Evolutionary conservation across 345 rosid genomes (phyloP).

Genomic region (Bretschneidera sinensis): DNA sequence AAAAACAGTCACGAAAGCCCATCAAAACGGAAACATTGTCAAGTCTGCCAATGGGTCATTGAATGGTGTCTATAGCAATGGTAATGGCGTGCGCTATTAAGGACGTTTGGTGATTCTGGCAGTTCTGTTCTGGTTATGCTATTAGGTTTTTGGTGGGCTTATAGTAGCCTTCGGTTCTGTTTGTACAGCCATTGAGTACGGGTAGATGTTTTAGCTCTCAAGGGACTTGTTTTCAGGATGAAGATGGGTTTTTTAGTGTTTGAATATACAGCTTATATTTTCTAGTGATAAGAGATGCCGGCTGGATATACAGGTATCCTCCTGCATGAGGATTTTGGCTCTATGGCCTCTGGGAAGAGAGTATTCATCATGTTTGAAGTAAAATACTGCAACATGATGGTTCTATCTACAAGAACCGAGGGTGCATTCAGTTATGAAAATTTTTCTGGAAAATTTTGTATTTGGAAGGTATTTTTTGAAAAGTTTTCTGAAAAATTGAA

Average conservation of each 20-base stretch:
- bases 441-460: too few relatives aligned
- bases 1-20: constrained; percentile 25
- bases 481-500: too few relatives aligned
- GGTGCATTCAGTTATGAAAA: too few relatives aligned
- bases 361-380: background rate
- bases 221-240: constrained; percentile 11
- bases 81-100: constrained; percentile 47
- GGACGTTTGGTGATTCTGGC: too few relatives aligned
- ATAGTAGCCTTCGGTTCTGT: constrained; percentile 17
- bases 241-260: constrained; percentile 16
- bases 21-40: constrained; percentile 40
- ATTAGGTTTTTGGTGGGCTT: constrained; percentile 6
- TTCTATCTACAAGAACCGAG: too few relatives aligned
- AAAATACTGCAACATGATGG: too few relatives aligned
- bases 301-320: too few relatives aligned
- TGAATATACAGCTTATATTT: background rate
- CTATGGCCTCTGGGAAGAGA: background rate
- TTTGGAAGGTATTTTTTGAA: too few relatives aligned
- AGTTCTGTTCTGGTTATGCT: too few relatives aligned
- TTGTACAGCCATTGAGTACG: constrained; percentile 36
- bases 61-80: constrained; percentile 51
- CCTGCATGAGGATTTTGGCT: constrained; percentile 1
- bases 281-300: background rate
- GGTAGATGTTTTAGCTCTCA: constrained; percentile 14
- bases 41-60: constrained; percentile 33